A percentile compares a stretch with the other conserved stretches of the same genome.
Evolutionary conservation across 139 green algal genomes (phyloP).

Genomic region (Tetraselmis chui): DNA sequence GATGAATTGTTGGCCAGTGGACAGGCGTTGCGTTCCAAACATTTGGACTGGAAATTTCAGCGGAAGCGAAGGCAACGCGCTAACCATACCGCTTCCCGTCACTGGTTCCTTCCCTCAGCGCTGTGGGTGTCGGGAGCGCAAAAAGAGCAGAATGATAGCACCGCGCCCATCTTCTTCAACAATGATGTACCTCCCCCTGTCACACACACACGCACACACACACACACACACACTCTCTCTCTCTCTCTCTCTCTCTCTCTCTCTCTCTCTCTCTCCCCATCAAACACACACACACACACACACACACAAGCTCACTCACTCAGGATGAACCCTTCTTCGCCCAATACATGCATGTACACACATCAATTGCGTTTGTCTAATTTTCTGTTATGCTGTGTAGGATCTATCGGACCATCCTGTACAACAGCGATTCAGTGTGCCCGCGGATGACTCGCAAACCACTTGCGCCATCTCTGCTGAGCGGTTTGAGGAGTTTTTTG

Average conservation of each 20-base stretch:
- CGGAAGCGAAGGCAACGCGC: constrained; percentile 15
- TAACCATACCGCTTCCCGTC: constrained; percentile 13
- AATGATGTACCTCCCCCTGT: too few species aligned
- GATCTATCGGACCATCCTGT: too few species aligned
- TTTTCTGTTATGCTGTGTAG: too few species aligned
- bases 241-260: too few species aligned
- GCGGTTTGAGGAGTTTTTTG: constrained; percentile 62
- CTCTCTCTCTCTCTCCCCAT: too few species aligned
- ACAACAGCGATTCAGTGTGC: constrained; percentile 21
- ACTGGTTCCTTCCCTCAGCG: constrained; percentile 57
- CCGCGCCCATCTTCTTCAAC: constrained; percentile 5
- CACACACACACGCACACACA: too few species aligned
- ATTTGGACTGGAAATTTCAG: constrained; percentile 33
- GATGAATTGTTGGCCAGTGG: constrained; percentile 21
- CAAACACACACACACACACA: too few species aligned
- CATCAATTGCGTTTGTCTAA: too few species aligned
- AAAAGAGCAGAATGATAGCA: neutral
- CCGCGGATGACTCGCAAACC: constrained; percentile 39
- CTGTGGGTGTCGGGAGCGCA: constrained; percentile 54
- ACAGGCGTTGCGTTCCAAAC: constrained; percentile 8
- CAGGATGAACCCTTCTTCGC: too few species aligned
- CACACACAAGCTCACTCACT: too few species aligned
- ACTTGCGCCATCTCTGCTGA: constrained; percentile 55
- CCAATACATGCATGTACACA: too few species aligned
- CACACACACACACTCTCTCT: too few species aligned